Base-by-base conservation (phyloP, 768 basidiomycete genomes). In the Macrocybe gigantea region DNA sequence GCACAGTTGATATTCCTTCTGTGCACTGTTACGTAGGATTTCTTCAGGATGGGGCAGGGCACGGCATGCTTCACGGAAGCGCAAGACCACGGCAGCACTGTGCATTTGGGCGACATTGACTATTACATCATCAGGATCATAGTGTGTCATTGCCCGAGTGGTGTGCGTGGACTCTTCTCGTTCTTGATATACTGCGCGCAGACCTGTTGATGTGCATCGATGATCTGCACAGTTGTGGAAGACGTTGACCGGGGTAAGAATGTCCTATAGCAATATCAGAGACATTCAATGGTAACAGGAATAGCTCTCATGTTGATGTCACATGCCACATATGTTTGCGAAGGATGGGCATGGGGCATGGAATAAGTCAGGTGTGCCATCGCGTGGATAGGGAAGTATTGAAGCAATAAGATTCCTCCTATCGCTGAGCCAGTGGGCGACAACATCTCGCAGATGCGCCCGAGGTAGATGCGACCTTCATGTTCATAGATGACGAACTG, bases 51-150 rank as follows among this genome's bases (percentile, higher is more conserved):
- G n/a, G n/a, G n/a, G n/a, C n/a, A n/a, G n/a, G n/a, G n/a, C n/a
- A n/a, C n/a, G n/a, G n/a, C n/a, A 7, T 7, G 39, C 13, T 13
- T 41, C 39, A 41, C 39, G 13, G 39, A 56, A 62, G 14, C 35
- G 29, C 38, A 57, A 58, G 2, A 64, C 32, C 35, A 55, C 44
- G 1, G 46, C 30, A 4, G 61, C 56, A 48, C 61, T 53, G 9
- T 60, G 49, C 61, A 64, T 64, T 37, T 64, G 59, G 1, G 56
- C 56, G 1, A 53, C 58, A 45, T 62, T 64, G 13, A 63, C 49
- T 11, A 62, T 44, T 2, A 49, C 14, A 42, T 56, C 56, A 11
- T 49, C 31, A 0, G 47, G 38, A 14, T 49, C 29, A 9, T 34
- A 9, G 15, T 55, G 45, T 32, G 45, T 13, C 8, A 53, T 15